A percentile compares a stretch with the other conserved stretches of the same genome.
Evolutionary conservation across 2,329 filamentous ascomycete genomes (phyloP).

Genomic region (Colletotrichum spinosum): DNA sequence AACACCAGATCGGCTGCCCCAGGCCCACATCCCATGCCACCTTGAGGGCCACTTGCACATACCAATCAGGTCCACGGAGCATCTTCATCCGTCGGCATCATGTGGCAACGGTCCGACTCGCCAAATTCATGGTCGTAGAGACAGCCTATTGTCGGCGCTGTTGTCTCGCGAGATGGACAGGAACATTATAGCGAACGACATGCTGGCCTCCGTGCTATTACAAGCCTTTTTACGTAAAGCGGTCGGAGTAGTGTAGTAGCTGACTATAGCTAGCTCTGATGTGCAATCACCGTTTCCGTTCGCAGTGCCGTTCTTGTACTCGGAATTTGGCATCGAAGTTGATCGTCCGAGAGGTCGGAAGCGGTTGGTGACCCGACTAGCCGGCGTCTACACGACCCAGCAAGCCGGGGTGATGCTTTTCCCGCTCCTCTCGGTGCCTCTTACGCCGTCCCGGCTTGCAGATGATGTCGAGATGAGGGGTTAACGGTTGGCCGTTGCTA

Average conservation of each 20-base stretch:
- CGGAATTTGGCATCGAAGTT: background rate
- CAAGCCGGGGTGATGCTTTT: background rate
- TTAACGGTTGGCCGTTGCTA: constrained; percentile 1
- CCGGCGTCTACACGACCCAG: constrained; percentile 9
- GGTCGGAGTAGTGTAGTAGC: too few species aligned
- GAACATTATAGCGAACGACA: too few species aligned
- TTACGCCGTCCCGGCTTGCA: constrained; percentile 12
- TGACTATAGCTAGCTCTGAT: too few species aligned
- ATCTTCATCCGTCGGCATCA: constrained; percentile 18
- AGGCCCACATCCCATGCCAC: constrained; percentile 28
- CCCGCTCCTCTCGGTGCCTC: constrained; percentile 31
- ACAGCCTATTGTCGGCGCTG: background rate
- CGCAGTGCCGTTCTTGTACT: background rate
- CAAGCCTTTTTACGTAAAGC: too few species aligned
- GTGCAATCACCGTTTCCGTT: too few species aligned
- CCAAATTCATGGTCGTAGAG: background rate
- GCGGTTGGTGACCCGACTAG: constrained; percentile 23
- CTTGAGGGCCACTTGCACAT: background rate
- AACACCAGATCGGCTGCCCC: constrained; percentile 8
- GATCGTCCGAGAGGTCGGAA: background rate
- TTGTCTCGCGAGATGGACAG: background rate
- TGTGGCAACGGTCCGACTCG: background rate
- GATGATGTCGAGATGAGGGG: constrained; percentile 22
- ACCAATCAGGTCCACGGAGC: constrained; percentile 25
- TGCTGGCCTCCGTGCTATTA: too few species aligned